phyloP scores from a whole-genome alignment of 495 filamentous ascomycete species.

The Xylaria flabelliformis region DNA sequence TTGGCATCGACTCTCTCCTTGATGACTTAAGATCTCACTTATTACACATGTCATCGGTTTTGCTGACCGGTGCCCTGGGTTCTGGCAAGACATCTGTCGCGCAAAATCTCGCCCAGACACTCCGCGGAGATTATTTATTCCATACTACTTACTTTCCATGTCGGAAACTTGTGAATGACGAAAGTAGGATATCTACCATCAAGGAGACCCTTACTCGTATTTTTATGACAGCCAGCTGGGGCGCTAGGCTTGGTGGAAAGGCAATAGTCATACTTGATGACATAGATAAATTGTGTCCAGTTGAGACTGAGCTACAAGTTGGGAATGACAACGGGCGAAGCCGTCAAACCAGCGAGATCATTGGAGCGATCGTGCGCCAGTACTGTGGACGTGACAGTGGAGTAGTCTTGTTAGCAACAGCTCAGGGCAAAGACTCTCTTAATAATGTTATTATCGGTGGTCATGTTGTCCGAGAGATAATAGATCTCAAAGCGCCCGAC shows the following conservation, averaged over 20 bases:
- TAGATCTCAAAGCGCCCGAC: constrained; percentile 85
- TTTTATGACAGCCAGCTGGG: constrained; percentile 91
- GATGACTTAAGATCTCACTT: constrained; percentile 73
- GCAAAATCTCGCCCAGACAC: constrained; percentile 63
- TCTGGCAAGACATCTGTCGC: constrained; percentile 84
- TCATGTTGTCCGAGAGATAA: constrained; percentile 80
- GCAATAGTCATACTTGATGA: constrained; percentile 89
- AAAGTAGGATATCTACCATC: constrained; percentile 83
- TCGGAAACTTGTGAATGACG: constrained; percentile 82
- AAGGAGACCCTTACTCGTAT: constrained; percentile 84
- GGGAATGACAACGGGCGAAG: constrained; percentile 91
- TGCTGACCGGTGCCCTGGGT: constrained; percentile 86
- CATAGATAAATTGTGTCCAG: constrained; percentile 87
- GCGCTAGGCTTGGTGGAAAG: constrained; percentile 79
- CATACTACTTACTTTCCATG: constrained; percentile 84
- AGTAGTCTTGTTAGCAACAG: constrained; percentile 88
- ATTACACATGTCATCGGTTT: constrained; percentile 82
- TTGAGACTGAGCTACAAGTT: constrained; percentile 90
- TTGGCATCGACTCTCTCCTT: constrained; percentile 83
- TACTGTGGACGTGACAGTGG: constrained; percentile 75
- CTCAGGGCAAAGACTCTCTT: constrained; percentile 86
- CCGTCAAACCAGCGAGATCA: constrained; percentile 86
- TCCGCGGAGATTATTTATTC: constrained; percentile 71
- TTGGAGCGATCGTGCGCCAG: constrained; percentile 82
- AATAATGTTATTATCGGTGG: constrained; percentile 81